phyloP scores from a whole-genome alignment of 768 basidiomycete genomes.

The Neoboletus subvelutipes region DNA sequence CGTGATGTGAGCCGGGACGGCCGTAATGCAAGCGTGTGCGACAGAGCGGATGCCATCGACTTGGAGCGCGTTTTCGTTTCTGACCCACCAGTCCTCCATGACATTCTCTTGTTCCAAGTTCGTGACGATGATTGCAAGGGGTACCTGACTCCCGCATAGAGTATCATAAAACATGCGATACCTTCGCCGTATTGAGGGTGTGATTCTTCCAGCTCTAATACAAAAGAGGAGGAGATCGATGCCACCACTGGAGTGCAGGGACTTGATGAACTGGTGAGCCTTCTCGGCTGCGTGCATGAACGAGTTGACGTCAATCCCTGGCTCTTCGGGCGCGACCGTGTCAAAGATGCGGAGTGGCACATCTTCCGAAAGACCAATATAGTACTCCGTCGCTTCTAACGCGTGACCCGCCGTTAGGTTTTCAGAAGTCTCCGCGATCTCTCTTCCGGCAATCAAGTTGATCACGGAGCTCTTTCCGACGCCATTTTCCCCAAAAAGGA shows the following conservation, averaged over 20 bases:
- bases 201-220: slow-evolving; percentile 6
- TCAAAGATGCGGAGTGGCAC: slow-evolving; percentile 1
- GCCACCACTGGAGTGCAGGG: slow-evolving; percentile 3
- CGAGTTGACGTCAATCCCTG: slow-evolving; percentile 1
- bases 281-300: slow-evolving; percentile 11
- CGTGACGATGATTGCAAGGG: slow-evolving; percentile 13
- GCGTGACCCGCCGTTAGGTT: slow-evolving; percentile 1
- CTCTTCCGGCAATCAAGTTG: slow-evolving; percentile 1
- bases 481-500: slow-evolving; percentile 12
- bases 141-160: slow-evolving; percentile 8
- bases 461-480: slow-evolving; percentile 12
- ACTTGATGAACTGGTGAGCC: slow-evolving; percentile 3
- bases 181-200: neutral
- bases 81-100: slow-evolving; percentile 18
- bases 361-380: neutral
- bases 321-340: slow-evolving; percentile 12
- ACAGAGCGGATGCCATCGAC: neutral
- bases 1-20: neutral
- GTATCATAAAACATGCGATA: slow-evolving; percentile 13
- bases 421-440: neutral
- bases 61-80: neutral
- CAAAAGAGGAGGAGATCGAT: slow-evolving; percentile 19
- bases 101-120: slow-evolving; percentile 1
- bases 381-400: neutral
- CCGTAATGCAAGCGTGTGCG: slow-evolving; percentile 13